phyloP scores from a whole-genome alignment of 345 rosid genomes.

The Geranium rotundifolium region DNA sequence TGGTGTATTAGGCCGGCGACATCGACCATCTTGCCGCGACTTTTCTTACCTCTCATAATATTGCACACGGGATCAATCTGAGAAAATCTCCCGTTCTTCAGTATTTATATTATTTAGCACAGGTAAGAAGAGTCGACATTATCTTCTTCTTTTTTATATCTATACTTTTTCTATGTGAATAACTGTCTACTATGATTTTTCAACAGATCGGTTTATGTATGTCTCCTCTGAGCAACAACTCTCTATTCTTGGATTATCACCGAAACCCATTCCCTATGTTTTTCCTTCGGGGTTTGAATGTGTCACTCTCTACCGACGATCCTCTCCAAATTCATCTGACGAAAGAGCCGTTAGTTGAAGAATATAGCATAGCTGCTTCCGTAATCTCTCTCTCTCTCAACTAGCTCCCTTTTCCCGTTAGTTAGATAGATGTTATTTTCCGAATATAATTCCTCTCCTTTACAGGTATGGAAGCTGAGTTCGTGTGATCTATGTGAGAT shows the following conservation, averaged over 20 bases:
- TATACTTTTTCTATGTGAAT: slow-evolving; percentile 2
- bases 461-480: slow-evolving; percentile 96
- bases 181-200: slow-evolving; percentile 10
- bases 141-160: neutral
- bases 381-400: slow-evolving; percentile 31
- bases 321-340: slow-evolving; percentile 97
- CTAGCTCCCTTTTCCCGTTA: neutral
- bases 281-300: slow-evolving; percentile 90
- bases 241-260: slow-evolving; percentile 90
- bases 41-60: slow-evolving; percentile 83
- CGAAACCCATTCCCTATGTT: slow-evolving; percentile 84
- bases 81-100: slow-evolving; percentile 99
- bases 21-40: slow-evolving; percentile 99
- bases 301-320: slow-evolving; percentile 94
- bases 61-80: slow-evolving; percentile 95
- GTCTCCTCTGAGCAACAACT: slow-evolving; percentile 99
- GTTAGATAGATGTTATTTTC: neutral
- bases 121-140: slow-evolving; percentile 36
- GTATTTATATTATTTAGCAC: slow-evolving; percentile 91
- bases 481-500: slow-evolving; percentile 95
- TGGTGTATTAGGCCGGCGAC: slow-evolving; percentile 92
- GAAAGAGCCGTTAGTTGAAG: slow-evolving; percentile 95
- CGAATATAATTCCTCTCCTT: neutral
- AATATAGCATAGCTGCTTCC: slow-evolving; percentile 98
- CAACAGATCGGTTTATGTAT: slow-evolving; percentile 89